A percentile compares a stretch with the other conserved stretches of the same genome.
Conservation (phyloP, 208 protist genomes). For the Phytomonas sp. region DNA sequence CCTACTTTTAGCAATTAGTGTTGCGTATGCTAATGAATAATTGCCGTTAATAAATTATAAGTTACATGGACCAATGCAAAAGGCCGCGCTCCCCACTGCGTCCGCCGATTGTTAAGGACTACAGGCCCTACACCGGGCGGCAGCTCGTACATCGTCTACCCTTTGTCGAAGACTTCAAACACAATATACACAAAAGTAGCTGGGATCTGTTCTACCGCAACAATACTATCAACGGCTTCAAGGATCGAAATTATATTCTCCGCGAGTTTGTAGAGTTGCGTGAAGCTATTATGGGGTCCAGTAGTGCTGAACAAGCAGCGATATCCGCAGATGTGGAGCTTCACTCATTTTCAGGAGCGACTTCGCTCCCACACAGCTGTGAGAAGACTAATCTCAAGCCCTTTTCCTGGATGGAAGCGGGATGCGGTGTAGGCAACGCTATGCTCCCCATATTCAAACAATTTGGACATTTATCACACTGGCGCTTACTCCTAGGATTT, state of each 20-base stretch:
- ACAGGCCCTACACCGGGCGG: slow-evolving; percentile 65
- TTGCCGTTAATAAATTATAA: not conserved
- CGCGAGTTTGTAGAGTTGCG: slow-evolving; percentile 77
- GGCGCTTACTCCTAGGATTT: slow-evolving; percentile 66
- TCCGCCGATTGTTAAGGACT: slow-evolving; percentile 67
- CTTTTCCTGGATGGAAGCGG: slow-evolving; percentile 84
- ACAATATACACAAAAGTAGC: not conserved
- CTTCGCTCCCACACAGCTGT: not conserved
- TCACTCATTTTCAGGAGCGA: not conserved
- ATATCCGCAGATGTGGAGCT: not conserved
- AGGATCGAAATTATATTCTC: slow-evolving; percentile 85
- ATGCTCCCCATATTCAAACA: slow-evolving; percentile 82
- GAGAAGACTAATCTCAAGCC: not conserved
- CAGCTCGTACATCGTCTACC: slow-evolving; percentile 16
- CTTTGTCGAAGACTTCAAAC: not conserved
- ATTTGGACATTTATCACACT: slow-evolving; percentile 57
- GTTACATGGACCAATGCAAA: slow-evolving; percentile 13
- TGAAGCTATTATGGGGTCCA: slow-evolving; percentile 23
- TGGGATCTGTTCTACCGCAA: slow-evolving; percentile 89
- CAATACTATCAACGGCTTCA: slow-evolving; percentile 86
- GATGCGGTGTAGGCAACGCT: slow-evolving; percentile 94
- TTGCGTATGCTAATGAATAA: slow-evolving; percentile 4
- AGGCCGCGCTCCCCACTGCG: slow-evolving; percentile 26
- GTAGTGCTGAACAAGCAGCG: not conserved
- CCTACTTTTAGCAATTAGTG: not conserved